Percentiles rank a stretch among this genome's conserved stretches.
Conservation (phyloP, 208 protist genomes). For the Leishmania braziliensis region DNA sequence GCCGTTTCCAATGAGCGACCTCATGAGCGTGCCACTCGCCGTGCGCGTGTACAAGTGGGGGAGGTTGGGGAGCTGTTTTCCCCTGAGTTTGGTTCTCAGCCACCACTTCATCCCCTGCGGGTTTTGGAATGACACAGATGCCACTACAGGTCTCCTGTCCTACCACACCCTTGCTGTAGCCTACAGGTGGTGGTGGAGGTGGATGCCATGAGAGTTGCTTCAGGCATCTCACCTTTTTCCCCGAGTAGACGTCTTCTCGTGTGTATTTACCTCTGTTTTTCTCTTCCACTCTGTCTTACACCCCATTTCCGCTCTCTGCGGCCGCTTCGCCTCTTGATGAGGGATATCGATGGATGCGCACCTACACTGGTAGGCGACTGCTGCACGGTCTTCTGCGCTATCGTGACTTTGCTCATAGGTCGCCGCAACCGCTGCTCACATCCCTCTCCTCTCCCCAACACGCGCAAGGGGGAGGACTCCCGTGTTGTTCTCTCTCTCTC, state of each 20-base stretch:
- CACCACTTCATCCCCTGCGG: not conserved
- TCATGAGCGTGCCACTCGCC: not conserved
- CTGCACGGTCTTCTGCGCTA: slow-evolving; percentile 4
- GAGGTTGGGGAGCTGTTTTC: not conserved
- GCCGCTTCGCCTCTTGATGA: not conserved
- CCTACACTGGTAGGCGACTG: not conserved
- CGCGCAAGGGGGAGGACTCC: not conserved
- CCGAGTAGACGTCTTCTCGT: too few species aligned
- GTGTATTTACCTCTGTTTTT: not conserved
- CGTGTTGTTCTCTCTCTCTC: not conserved
- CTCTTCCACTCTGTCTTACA: not conserved
- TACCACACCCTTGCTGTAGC: too few species aligned
- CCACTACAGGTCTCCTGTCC: not conserved
- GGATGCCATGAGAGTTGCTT: not conserved
- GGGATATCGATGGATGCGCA: not conserved
- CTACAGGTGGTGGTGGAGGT: not conserved
- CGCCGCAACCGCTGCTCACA: not conserved
- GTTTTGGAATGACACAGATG: not conserved
- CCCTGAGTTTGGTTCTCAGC: not conserved
- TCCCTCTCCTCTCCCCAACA: not conserved
- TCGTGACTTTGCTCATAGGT: not conserved
- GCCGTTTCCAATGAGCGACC: not conserved
- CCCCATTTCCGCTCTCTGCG: not conserved
- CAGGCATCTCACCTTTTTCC: not conserved
- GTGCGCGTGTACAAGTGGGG: not conserved